phyloP scores from a whole-genome alignment of 306 rosid genomes.

The Leucaena leucocephala region DNA sequence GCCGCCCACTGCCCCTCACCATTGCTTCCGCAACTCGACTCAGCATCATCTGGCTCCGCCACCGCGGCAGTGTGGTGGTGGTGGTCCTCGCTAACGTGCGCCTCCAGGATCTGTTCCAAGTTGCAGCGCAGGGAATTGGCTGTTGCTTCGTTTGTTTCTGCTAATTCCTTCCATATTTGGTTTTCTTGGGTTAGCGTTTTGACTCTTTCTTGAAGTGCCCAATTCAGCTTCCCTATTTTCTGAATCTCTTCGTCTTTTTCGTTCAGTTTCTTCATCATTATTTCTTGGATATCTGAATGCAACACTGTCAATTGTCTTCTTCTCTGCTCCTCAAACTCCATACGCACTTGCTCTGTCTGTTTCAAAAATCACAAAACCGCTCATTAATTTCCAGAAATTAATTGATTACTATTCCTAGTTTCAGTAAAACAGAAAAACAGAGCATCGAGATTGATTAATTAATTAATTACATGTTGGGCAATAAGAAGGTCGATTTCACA shows the following conservation, averaged over 20 bases:
- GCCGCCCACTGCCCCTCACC: not conserved
- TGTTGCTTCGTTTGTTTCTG: constrained; percentile 71
- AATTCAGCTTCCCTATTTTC: constrained; percentile 59
- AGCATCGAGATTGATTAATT: not conserved
- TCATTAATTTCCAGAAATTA: not conserved
- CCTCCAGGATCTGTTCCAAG: constrained; percentile 64
- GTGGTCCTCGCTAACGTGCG: constrained; percentile 51
- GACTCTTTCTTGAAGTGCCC: constrained; percentile 68
- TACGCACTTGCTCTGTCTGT: constrained; percentile 67
- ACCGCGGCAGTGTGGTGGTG: not conserved
- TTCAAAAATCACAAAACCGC: not conserved
- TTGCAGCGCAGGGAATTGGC: constrained; percentile 58
- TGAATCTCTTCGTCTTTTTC: constrained; percentile 76
- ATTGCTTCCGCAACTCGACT: constrained; percentile 65
- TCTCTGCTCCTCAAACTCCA: constrained; percentile 54
- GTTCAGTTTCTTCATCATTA: constrained; percentile 55
- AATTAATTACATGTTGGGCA: constrained; percentile 39
- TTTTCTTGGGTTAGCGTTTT: constrained; percentile 58
- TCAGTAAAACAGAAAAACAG: not conserved
- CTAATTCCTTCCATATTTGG: constrained; percentile 73
- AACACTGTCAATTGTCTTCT: constrained; percentile 53
- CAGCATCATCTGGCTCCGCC: constrained; percentile 40
- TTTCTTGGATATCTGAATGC: constrained; percentile 47
- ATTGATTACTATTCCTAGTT: not conserved
- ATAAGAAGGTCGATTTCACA: constrained; percentile 35